Evolutionary conservation across 495 filamentous ascomycete species (phyloP).

Genomic region (Jackrogersella minutella): DNA sequence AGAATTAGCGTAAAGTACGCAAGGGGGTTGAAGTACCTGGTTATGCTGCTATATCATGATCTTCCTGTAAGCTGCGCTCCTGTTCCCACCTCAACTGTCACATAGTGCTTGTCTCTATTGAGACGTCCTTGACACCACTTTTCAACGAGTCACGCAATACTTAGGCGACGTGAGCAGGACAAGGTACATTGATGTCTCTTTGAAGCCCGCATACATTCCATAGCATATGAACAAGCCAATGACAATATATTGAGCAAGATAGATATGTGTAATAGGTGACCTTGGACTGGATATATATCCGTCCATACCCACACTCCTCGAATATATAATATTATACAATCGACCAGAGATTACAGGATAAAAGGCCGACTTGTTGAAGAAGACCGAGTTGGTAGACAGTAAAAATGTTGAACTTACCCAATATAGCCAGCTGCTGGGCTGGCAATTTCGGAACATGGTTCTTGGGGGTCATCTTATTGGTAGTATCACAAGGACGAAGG

Average conservation of each 20-base stretch:
- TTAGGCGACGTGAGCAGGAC: neutral
- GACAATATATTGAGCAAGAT: slow-evolving; percentile 30
- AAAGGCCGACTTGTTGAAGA: neutral
- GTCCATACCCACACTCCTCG: neutral
- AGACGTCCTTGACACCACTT: slow-evolving; percentile 28
- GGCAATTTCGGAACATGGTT: slow-evolving; percentile 55
- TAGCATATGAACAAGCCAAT: neutral
- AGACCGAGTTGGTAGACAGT: neutral
- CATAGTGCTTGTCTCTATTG: slow-evolving; percentile 10
- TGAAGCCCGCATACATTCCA: neutral
- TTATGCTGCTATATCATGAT: slow-evolving; percentile 3
- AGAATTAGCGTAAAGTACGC: slow-evolving; percentile 36
- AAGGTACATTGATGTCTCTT: slow-evolving; percentile 1
- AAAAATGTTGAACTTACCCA: slow-evolving; percentile 60
- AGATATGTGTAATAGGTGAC: slow-evolving; percentile 15
- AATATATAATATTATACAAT: slow-evolving; percentile 2
- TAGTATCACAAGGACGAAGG: neutral
- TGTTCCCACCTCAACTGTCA: slow-evolving; percentile 5
- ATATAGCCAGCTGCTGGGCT: slow-evolving; percentile 62
- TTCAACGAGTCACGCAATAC: slow-evolving; percentile 37
- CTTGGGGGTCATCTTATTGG: slow-evolving; percentile 45
- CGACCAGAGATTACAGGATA: neutral
- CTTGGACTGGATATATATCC: neutral
- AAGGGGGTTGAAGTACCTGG: slow-evolving; percentile 13
- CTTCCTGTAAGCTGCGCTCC: neutral